Evolutionary conservation across 139 green algal genomes (phyloP).

Genomic region (Monoraphidium neglectum): DNA sequence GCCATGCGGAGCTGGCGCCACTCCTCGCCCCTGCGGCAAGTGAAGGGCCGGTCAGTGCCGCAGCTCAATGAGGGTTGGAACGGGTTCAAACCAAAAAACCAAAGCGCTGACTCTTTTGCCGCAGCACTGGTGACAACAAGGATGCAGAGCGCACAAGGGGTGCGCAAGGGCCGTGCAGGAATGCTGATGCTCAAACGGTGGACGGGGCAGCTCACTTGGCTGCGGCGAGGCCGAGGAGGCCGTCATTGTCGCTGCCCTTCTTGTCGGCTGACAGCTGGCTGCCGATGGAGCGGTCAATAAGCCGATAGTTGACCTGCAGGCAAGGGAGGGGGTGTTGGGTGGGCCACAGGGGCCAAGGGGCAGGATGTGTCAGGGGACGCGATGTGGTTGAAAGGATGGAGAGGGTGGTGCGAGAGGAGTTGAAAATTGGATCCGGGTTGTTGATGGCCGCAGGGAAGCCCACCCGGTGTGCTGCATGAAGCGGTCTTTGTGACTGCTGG

Average conservation of each 20-base stretch:
- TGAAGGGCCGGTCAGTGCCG: neutral
- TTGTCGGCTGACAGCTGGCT: constrained; percentile 13
- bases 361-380: no score
- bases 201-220: constrained; percentile 20
- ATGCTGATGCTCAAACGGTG: neutral
- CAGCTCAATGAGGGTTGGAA: neutral
- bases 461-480: no score
- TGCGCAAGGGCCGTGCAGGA: no score
- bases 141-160: neutral
- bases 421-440: no score
- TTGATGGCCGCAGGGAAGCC: no score
- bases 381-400: no score
- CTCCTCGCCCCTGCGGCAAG: constrained; percentile 21
- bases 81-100: neutral
- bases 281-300: constrained; percentile 17
- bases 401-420: no score
- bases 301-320: constrained; percentile 31
- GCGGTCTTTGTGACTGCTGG: no score
- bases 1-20: constrained; percentile 43
- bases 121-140: neutral
- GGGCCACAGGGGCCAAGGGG: no score
- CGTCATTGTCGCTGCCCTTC: constrained; percentile 8
- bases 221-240: constrained; percentile 29
- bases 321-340: no score
- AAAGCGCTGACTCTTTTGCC: neutral